Conservation (phyloP, 2,329 filamentous ascomycete genomes). For the Fusarium ambrosium region DNA sequence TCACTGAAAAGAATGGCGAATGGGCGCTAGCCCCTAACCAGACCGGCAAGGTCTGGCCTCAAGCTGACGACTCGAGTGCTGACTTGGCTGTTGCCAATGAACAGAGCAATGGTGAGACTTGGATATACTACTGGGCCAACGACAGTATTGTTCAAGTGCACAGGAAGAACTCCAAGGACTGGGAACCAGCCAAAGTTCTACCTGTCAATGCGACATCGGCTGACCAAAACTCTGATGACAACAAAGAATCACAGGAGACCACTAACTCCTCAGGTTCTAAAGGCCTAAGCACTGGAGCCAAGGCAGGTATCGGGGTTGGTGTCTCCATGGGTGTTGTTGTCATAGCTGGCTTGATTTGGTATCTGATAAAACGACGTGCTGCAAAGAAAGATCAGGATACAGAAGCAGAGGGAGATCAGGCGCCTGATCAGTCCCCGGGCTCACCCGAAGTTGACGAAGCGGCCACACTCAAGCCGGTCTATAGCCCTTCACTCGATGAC, state of each 20-base stretch:
- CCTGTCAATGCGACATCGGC: background rate
- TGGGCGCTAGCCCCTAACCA: background rate
- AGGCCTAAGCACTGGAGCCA: conserved; percentile 1
- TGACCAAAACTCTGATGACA: background rate
- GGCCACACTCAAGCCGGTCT: background rate
- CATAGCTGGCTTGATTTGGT: background rate
- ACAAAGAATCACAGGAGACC: background rate
- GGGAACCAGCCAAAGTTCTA: background rate
- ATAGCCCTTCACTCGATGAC: background rate
- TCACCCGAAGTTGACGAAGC: background rate
- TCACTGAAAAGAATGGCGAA: background rate
- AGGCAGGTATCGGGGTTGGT: conserved; percentile 1
- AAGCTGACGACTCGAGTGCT: background rate
- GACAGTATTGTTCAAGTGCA: background rate
- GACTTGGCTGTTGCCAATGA: background rate
- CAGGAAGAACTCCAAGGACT: background rate
- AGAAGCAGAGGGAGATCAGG: background rate
- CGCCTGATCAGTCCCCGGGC: background rate
- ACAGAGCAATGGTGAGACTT: background rate
- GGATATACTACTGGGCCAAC: conserved; percentile 12
- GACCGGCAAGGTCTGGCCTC: background rate
- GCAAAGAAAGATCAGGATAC: background rate
- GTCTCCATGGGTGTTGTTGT: background rate
- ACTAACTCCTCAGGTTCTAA: background rate
- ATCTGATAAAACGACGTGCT: background rate